phyloP scores from a whole-genome alignment of 1,284 basidiomycete genomes.

The Pseudozyma sp. region DNA sequence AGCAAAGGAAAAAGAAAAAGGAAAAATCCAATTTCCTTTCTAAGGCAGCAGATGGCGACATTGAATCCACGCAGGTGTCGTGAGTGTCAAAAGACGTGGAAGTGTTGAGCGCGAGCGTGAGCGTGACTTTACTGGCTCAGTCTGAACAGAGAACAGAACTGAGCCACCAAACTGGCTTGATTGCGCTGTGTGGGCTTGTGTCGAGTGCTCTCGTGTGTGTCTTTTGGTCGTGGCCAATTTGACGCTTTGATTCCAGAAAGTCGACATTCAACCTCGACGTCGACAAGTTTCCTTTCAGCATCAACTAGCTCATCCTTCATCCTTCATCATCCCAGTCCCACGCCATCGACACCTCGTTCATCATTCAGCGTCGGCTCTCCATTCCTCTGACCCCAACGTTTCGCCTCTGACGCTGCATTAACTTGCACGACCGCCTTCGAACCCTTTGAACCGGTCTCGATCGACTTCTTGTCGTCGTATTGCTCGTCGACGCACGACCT shows the following conservation, averaged over 20 bases:
- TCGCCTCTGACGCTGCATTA: not conserved
- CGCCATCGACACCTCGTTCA: too few relatives aligned
- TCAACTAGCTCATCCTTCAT: not conserved
- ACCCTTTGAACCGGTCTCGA: not conserved
- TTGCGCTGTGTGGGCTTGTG: not conserved
- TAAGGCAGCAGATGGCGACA: conserved; percentile 3
- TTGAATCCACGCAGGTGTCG: conserved; percentile 1
- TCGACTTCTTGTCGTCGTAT: not conserved
- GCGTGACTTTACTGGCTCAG: conserved; percentile 9
- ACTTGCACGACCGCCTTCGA: too few relatives aligned
- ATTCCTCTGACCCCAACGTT: too few relatives aligned
- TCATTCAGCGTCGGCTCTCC: too few relatives aligned
- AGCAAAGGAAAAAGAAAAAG: not conserved
- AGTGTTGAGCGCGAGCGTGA: conserved; percentile 2
- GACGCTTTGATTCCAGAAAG: conserved; percentile 2
- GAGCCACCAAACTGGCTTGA: conserved; percentile 1
- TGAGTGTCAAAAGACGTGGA: conserved; percentile 12
- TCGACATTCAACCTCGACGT: conserved; percentile 1
- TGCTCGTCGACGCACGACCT: not conserved
- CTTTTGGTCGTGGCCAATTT: not conserved
- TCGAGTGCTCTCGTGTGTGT: conserved; percentile 1
- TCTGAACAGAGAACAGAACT: not conserved
- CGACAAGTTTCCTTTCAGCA: not conserved
- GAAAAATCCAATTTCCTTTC: conserved; percentile 1
- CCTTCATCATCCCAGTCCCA: not conserved